Evolutionary conservation across 2,329 filamentous ascomycete genomes (phyloP), one percentile per base, ranked within the genome.

Genomic region (Salinomyces thailandicus): DNA sequence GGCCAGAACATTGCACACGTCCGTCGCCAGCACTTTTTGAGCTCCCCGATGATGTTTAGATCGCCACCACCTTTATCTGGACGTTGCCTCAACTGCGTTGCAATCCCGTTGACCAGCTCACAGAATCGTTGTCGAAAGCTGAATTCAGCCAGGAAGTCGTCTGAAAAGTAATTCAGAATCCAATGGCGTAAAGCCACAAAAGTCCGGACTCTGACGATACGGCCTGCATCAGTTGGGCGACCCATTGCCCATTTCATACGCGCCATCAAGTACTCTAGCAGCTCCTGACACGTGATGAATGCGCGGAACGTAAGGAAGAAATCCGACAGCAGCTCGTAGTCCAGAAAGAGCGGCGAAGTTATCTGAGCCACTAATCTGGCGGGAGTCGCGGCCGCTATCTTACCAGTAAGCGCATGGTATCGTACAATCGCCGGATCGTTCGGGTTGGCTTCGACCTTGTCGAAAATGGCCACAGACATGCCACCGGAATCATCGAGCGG

Each of bases 1-100:
- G 93, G 84, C 89, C 91, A 98, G 57, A 87, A 94, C 37, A 87
- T 65, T 0, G 82, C 79, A 57, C 87, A 96, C 14, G 91, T 84
- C 35, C 87, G 75, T 57, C 87, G 79, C 91, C 91, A 98, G 57
- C 91, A 96, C 57, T 94, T 93, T 60, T 98, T 98, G 44, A 98
- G 66, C 60, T 98, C 91, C 18, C 81, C 78, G 22, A 98, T 69
- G 46, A 96, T 93, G 60, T 95, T 95, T 41, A 93, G 60, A 51
- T 81, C 77, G 32, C 75, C 77, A 36, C 66, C 68, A 20, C 74
- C 72, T 29, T 68, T 64, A 44, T 69, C 66, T 35, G 62, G 55
- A 35, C 72, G 64, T 32, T 61, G 59, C 36, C 64, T 68, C 20
- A 80, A 62, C 37, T 69, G 62, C 18, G 59, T 54, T 38, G 73